Evolutionary conservation across 768 basidiomycete genomes (phyloP).

Genomic region (Pluteus cervinus): DNA sequence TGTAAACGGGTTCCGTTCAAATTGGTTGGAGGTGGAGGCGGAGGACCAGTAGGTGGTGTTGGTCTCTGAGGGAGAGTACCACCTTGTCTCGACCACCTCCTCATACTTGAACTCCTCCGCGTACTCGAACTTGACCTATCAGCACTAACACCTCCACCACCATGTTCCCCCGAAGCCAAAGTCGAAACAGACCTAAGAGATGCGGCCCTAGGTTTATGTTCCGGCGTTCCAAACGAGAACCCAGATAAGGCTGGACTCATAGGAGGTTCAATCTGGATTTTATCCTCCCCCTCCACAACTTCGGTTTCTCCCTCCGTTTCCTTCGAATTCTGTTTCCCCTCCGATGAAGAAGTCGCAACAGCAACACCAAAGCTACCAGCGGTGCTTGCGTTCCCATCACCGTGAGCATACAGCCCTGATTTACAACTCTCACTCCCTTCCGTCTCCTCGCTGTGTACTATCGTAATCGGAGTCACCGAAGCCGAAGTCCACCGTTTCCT

Average conservation of each 20-base stretch:
- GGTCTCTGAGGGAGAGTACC: constrained; percentile 41
- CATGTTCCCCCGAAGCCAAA: constrained; percentile 33
- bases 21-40: constrained; percentile 38
- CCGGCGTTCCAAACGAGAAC: constrained; percentile 31
- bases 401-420: too few relatives aligned
- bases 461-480: constrained; percentile 12
- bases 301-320: too few relatives aligned
- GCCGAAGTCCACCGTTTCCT: constrained; percentile 41
- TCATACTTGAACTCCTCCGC: constrained; percentile 26
- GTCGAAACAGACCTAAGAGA: constrained; percentile 43
- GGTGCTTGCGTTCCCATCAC: too few relatives aligned
- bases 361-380: too few relatives aligned
- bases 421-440: neutral
- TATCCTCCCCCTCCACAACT: too few relatives aligned
- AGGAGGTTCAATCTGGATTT: constrained; percentile 19
- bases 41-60: constrained; percentile 56
- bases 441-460: neutral
- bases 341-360: too few relatives aligned
- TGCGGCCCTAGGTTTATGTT: constrained; percentile 31
- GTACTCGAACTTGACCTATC: constrained; percentile 35
- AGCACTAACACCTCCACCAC: constrained; percentile 15
- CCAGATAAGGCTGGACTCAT: constrained; percentile 16
- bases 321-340: too few relatives aligned
- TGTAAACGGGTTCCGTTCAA: constrained; percentile 20
- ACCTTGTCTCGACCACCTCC: constrained; percentile 55